Base-by-base conservation (phyloP, 441 rosid species). In the Populus trichocarpa region DNA sequence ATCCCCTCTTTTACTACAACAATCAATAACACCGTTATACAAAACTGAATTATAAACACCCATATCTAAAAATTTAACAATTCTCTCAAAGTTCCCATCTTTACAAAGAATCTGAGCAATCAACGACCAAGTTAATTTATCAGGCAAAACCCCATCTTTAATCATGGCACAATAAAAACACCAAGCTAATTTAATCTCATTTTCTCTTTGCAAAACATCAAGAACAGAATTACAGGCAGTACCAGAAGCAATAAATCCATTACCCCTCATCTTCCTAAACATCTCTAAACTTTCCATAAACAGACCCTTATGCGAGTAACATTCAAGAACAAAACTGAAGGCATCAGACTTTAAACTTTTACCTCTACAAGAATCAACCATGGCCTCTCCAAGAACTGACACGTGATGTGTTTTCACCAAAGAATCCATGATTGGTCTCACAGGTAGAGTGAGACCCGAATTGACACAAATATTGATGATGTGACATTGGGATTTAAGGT, bases 121-220 rank as follows among this genome's bases (percentile, higher is more conserved):
- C 70, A 88, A 77, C 53, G 89, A 86, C 90, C 88, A 93, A 36
- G 90, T 87, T 26, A 69, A 69, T 67, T 42, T 85, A 86, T 90
- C 86, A 7, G 82, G 79, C n/a, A 25, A 71, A 79, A 87, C 77
- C 77, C 70, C 76, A 78, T 59, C 69, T 64, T 92, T 84, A 77
- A 89, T 40, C 92, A 90, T 89, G 26, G 89, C 84, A 73, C 89
- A 76, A 61, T 81, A 89, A 71, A 87, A 77, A 83, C 91, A 88
- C 88, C 87, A 90, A 83, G 87, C 89, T 53, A 84, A 70, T 77
- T 79, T 66, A 36, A 82, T 69, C 83, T 86, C 81, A 8, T 81
- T 80, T n/a, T 72, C 79, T 64, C 85, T 82, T 67, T 14, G 72
- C 32, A 92, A 67, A 84, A 81, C 81, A 78, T 83, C 88, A 80